phyloP scores from a whole-genome alignment of 1,139 yeast genomes.

The Blastobotrys aristatus region DNA sequence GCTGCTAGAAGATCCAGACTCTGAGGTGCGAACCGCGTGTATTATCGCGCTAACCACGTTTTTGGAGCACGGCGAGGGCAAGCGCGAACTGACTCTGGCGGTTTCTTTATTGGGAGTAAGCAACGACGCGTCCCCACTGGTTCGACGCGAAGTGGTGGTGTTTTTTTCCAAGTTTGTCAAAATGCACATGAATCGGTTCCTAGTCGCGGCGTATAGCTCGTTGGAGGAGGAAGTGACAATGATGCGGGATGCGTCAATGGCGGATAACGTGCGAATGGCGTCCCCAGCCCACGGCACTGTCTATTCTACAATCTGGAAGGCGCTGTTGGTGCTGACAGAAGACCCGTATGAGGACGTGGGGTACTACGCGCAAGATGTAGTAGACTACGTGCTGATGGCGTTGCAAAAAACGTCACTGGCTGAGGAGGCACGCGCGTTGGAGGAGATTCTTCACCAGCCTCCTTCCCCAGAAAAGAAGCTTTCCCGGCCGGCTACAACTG shows the following conservation, averaged over 20 bases:
- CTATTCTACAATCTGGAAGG: conserved; percentile 86
- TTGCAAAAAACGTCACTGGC: conserved; percentile 59
- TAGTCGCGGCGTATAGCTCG: conserved; percentile 84
- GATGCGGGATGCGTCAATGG: conserved; percentile 54
- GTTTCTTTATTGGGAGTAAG: conserved; percentile 45
- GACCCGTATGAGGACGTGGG: conserved; percentile 88
- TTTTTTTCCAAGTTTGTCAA: conserved; percentile 71
- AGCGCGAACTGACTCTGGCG: conserved; percentile 42
- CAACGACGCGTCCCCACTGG: conserved; percentile 87
- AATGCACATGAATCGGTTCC: conserved; percentile 66
- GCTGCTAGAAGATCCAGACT: conserved; percentile 79
- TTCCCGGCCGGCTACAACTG: neutral
- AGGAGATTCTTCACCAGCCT: conserved; percentile 1
- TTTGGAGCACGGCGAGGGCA: conserved; percentile 47
- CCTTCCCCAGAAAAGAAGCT: neutral
- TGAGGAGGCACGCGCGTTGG: conserved; percentile 21
- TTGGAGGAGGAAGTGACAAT: conserved; percentile 73
- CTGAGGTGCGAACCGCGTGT: conserved; percentile 89
- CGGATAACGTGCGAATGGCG: conserved; percentile 44
- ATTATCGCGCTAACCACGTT: conserved; percentile 70
- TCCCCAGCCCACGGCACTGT: conserved; percentile 77
- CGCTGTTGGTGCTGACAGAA: conserved; percentile 70
- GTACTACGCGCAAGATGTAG: conserved; percentile 64
- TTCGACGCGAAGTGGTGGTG: conserved; percentile 76
- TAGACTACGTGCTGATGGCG: conserved; percentile 66